These are phyloP conservation scores for Boletus coccyginus DNA, from an alignment of 768 basidiomycete species.

Conservation along the genomic window DNA sequence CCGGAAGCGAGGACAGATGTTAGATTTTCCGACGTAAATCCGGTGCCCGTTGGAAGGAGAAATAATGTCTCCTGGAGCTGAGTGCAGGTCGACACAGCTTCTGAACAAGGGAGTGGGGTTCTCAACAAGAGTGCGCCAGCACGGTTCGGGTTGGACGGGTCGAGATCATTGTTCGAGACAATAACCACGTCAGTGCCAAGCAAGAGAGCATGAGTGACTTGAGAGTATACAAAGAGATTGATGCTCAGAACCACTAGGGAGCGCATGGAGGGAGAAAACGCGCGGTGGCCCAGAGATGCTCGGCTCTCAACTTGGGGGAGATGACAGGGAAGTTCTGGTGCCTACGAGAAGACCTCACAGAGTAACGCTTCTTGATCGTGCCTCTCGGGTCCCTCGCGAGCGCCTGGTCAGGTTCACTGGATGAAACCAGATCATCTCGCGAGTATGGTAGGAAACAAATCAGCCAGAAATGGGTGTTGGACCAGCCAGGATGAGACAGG, in stretches of 20 bases:
- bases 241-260: background rate
- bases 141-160: constrained; percentile 5
- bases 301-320: no score
- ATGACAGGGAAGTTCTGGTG: no score
- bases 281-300: background rate
- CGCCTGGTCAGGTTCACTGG: background rate
- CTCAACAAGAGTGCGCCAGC: constrained; percentile 8
- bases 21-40: constrained; percentile 2
- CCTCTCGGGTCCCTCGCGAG: background rate
- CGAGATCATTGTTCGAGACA: constrained; percentile 14
- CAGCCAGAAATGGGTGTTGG: no score
- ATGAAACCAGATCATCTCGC: background rate
- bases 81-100: background rate
- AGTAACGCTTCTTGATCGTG: background rate
- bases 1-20: constrained; percentile 3
- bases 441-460: no score
- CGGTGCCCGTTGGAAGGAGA: background rate
- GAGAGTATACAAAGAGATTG: background rate
- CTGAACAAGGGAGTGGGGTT: background rate
- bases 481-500: no score
- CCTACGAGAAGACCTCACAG: background rate
- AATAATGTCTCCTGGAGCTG: constrained; percentile 9
- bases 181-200: constrained; percentile 4
- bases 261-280: background rate
- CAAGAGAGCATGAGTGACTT: background rate